Evolutionary conservation across 352 stramenopile genomes (phyloP).

Genomic region (Paralagenidium karlingii): DNA sequence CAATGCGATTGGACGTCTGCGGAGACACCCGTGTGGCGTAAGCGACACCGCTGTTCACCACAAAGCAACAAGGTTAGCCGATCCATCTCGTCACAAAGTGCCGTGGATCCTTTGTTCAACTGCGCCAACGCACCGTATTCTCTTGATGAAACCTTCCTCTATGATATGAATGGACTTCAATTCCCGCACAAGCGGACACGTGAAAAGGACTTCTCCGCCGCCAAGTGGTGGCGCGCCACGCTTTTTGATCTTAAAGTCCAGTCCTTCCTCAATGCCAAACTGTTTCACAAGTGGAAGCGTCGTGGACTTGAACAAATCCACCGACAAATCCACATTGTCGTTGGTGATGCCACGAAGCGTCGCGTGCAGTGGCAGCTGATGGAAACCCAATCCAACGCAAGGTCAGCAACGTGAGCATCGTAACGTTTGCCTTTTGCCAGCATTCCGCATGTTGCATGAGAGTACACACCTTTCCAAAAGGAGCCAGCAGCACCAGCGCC

Average conservation of each 20-base stretch:
- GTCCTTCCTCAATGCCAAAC: slow-evolving; percentile 92
- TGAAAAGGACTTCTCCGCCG: slow-evolving; percentile 87
- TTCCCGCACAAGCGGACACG: slow-evolving; percentile 91
- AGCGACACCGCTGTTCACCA: slow-evolving; percentile 69
- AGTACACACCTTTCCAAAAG: slow-evolving; percentile 88
- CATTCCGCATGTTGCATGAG: not conserved
- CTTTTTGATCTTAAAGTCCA: slow-evolving; percentile 83
- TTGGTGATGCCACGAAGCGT: slow-evolving; percentile 95
- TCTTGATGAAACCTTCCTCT: slow-evolving; percentile 97
- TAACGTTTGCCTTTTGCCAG: not conserved
- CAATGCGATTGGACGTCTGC: slow-evolving; percentile 95
- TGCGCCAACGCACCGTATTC: slow-evolving; percentile 69
- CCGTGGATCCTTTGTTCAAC: not conserved
- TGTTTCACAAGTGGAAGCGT: slow-evolving; percentile 90
- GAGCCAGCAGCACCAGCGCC: slow-evolving; percentile 91
- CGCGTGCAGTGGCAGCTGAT: slow-evolving; percentile 87
- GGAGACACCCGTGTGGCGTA: slow-evolving; percentile 96
- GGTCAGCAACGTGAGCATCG: not conserved
- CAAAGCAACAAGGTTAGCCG: not conserved
- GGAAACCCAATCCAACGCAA: too few relatives aligned
- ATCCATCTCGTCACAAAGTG: slow-evolving; percentile 1
- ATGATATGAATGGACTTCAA: slow-evolving; percentile 91
- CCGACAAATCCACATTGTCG: slow-evolving; percentile 79
- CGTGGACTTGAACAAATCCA: slow-evolving; percentile 92
- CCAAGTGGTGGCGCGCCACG: slow-evolving; percentile 81